A percentile compares a stretch with the other conserved stretches of the same genome.
Evolutionary conservation across 371 early-diverging fungal genomes (phyloP).

Genomic region (Circinella minor): DNA sequence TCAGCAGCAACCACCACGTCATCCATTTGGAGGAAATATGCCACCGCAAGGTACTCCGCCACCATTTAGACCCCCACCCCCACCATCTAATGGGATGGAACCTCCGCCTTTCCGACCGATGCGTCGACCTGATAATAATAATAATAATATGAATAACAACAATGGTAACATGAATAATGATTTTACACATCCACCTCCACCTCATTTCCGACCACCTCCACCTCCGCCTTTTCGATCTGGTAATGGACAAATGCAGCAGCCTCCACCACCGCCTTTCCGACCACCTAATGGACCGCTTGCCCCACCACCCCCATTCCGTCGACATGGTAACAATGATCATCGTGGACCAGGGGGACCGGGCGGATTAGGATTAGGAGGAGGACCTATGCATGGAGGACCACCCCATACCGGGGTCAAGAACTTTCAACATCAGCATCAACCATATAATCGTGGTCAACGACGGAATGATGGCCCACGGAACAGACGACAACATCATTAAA

Average conservation of each 20-base stretch:
- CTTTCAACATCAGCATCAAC: slow-evolving; percentile 2
- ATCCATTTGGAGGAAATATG: neutral
- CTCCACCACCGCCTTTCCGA: slow-evolving; percentile 14
- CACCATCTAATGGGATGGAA: neutral
- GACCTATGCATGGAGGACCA: slow-evolving; percentile 10
- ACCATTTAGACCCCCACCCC: slow-evolving; percentile 18
- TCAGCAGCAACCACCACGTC: neutral
- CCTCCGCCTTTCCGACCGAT: slow-evolving; percentile 26
- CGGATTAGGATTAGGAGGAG: slow-evolving; percentile 1
- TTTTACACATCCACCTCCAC: slow-evolving; percentile 17
- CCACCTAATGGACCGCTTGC: slow-evolving; percentile 7
- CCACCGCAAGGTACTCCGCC: slow-evolving; percentile 19
- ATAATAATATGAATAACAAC: neutral
- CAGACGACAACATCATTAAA: slow-evolving; percentile 1
- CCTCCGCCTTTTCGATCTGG: slow-evolving; percentile 18
- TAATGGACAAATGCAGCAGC: neutral
- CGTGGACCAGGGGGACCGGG: neutral
- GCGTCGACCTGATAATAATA: slow-evolving; percentile 25
- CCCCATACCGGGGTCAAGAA: neutral
- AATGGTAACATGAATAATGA: slow-evolving; percentile 13
- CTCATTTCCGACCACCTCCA: slow-evolving; percentile 22
- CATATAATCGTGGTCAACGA: slow-evolving; percentile 4
- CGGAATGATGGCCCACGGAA: slow-evolving; percentile 3
- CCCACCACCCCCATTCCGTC: slow-evolving; percentile 10
- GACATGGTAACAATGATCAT: slow-evolving; percentile 9